Evolutionary conservation across 306 rosid species (phyloP).

Genomic region (Inga leiocalycina): DNA sequence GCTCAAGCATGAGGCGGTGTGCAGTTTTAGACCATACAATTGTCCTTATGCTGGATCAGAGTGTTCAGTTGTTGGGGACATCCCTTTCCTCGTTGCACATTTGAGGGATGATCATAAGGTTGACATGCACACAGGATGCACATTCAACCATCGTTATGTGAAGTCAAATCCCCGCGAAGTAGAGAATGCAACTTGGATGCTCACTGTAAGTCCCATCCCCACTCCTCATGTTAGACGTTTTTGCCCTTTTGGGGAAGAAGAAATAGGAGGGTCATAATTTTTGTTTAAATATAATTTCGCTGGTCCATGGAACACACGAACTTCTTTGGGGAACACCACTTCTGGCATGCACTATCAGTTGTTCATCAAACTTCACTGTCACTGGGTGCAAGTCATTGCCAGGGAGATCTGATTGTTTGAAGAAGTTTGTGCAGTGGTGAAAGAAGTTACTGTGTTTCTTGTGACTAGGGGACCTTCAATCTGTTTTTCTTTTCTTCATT

Average conservation of each 20-base stretch:
- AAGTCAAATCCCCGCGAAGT: slow-evolving; percentile 95
- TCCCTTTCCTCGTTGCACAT: slow-evolving; percentile 81
- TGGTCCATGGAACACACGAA: neutral
- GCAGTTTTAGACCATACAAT: slow-evolving; percentile 84
- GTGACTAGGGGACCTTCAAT: no score
- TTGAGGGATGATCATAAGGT: slow-evolving; percentile 89
- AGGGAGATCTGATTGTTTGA: no score
- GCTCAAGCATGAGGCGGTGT: slow-evolving; percentile 77
- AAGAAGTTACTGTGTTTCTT: no score
- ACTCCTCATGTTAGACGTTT: neutral
- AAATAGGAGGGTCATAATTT: neutral
- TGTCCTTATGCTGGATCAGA: slow-evolving; percentile 95
- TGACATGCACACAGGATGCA: slow-evolving; percentile 92
- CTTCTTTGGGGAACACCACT: neutral
- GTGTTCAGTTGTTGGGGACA: slow-evolving; percentile 77
- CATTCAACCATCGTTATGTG: slow-evolving; percentile 91
- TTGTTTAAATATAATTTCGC: neutral
- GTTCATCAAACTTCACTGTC: neutral
- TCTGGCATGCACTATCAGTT: neutral
- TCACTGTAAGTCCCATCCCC: slow-evolving; percentile 59
- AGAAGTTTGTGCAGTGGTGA: no score
- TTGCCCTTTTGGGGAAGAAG: no score
- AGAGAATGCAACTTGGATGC: slow-evolving; percentile 97
- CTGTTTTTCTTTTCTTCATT: no score
- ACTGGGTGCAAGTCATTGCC: neutral